Evolutionary conservation across 2,329 filamentous ascomycete species (phyloP).

Genomic region (Ophiobolus disseminans): DNA sequence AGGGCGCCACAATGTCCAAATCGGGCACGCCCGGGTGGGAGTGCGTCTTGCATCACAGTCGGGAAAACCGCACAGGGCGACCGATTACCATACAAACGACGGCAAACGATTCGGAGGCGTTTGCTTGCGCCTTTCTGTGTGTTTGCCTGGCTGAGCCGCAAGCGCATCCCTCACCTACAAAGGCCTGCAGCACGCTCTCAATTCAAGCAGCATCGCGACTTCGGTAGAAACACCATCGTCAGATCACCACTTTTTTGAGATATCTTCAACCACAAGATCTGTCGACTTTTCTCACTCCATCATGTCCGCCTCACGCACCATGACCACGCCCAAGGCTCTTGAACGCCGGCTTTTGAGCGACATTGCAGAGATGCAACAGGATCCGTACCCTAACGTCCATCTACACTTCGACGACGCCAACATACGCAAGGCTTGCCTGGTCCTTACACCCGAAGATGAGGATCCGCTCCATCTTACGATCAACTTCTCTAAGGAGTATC

Average conservation of each 20-base stretch:
- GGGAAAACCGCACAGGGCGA: neutral
- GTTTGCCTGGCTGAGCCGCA: slow-evolving; percentile 1
- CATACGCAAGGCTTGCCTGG: slow-evolving; percentile 51
- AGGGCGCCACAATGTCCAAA: slow-evolving; percentile 6
- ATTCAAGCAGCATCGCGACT: slow-evolving; percentile 7
- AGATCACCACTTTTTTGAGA: neutral
- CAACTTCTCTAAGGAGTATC: slow-evolving; percentile 48
- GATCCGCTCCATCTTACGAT: slow-evolving; percentile 55
- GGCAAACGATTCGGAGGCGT: neutral
- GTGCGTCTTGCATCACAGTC: neutral
- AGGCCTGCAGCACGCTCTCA: neutral
- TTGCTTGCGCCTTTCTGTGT: neutral
- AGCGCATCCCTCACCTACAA: neutral
- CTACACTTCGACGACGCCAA: slow-evolving; percentile 50
- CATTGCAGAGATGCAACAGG: slow-evolving; percentile 54
- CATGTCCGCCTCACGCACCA: neutral
- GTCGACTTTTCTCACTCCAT: neutral
- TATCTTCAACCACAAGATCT: neutral
- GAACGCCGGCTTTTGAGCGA: slow-evolving; percentile 49
- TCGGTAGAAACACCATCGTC: slow-evolving; percentile 11
- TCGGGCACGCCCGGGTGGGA: neutral
- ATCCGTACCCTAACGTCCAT: slow-evolving; percentile 58
- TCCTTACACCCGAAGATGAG: slow-evolving; percentile 53
- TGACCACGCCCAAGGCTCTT: slow-evolving; percentile 10
- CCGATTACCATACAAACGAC: neutral